Evolutionary conservation across 2,329 filamentous ascomycete species (phyloP).

Genomic region (Tolypocladium album): DNA sequence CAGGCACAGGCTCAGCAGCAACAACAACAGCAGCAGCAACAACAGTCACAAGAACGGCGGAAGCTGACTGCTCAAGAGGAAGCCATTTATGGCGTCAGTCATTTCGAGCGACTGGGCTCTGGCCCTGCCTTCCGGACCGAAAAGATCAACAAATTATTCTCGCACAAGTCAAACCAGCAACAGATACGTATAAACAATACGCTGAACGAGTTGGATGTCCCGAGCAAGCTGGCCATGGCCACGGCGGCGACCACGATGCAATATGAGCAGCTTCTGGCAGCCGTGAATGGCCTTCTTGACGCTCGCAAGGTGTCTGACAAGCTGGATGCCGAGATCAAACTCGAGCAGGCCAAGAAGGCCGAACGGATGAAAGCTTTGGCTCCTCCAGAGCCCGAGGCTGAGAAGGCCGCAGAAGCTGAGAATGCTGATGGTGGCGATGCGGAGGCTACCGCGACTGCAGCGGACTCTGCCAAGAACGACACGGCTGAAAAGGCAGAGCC

Average conservation of each 20-base stretch:
- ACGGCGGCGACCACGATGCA: conserved; percentile 60
- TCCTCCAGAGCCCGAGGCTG: conserved; percentile 6
- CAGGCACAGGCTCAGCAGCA: conserved; percentile 5
- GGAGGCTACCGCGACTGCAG: conserved; percentile 1
- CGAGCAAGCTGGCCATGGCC: conserved; percentile 60
- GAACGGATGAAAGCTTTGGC: conserved; percentile 33
- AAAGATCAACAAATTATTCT: conserved; percentile 66
- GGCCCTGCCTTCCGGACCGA: conserved; percentile 88
- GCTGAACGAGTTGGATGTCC: conserved; percentile 61
- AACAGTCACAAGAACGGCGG: conserved; percentile 44
- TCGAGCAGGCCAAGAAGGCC: conserved; percentile 45
- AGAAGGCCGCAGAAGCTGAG: conserved; percentile 2
- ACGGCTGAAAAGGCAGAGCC: conserved; percentile 5
- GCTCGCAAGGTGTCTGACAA: conserved; percentile 66
- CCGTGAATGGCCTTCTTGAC: conserved; percentile 60
- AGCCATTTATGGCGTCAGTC: conserved; percentile 69
- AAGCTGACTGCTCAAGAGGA: conserved; percentile 69
- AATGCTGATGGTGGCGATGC: conserved; percentile 9
- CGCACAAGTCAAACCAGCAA: conserved; percentile 66
- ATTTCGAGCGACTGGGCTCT: conserved; percentile 73
- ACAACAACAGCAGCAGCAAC: conserved; percentile 14
- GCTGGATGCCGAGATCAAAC: conserved; percentile 58
- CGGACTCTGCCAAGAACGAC: conserved; percentile 11
- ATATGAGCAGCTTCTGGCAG: conserved; percentile 60
- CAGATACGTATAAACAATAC: conserved; percentile 65